Base-by-base conservation (phyloP, 768 basidiomycete species). In the Lactarius evosmus region DNA sequence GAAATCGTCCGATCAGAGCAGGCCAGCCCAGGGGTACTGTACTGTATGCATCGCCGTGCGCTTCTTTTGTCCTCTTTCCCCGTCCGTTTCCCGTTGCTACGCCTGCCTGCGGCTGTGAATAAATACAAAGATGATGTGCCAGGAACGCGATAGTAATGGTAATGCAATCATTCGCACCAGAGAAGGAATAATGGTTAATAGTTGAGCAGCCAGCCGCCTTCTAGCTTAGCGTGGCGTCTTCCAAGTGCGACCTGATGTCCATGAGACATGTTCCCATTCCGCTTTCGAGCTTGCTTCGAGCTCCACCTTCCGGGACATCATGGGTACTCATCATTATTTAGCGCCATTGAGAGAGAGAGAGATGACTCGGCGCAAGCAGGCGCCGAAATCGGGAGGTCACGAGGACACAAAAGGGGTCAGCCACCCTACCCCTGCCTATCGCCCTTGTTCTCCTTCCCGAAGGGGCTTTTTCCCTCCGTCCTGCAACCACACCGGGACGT, bases 1-100 rank as follows among this genome's bases (percentile, higher is more conserved):
- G 19, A 52, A 53, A 58, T 54, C 54, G 62, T 59, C 59, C 62
- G 57, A 63, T 63, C 62, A 52, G n/a, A 27, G 19, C 27, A 25
- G 14, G 25, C 29, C 8, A 58, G 29, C n/a, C 29, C 4, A 17
- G 56, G 22, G 32, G 8, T 19, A 44, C 32, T n/a, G 44, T 56
- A 11, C 41, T 7, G 44, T 11, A 25, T n/a, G 22, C 44, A 46
- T 46, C 44, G 22, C 44, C 22, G 44, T 29, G 41, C 17, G 51
- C 56, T 58, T 58, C 56, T 57, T 52, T 62, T 32, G 50, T 53
- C 7, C 4, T 46, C 44, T 54, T 49, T 22, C 33, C n/a, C 29
- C 33, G 29, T 38, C 54, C 17, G 46, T 25, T 14, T 30, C 46
- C 29, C 63, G 63, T 64, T 64, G 58, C 53, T 50, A 60, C 46